Percentiles rank a stretch among this genome's conserved stretches.
Conservation (phyloP, 495 filamentous ascomycete species). For the Aspergillus biplanus region DNA sequence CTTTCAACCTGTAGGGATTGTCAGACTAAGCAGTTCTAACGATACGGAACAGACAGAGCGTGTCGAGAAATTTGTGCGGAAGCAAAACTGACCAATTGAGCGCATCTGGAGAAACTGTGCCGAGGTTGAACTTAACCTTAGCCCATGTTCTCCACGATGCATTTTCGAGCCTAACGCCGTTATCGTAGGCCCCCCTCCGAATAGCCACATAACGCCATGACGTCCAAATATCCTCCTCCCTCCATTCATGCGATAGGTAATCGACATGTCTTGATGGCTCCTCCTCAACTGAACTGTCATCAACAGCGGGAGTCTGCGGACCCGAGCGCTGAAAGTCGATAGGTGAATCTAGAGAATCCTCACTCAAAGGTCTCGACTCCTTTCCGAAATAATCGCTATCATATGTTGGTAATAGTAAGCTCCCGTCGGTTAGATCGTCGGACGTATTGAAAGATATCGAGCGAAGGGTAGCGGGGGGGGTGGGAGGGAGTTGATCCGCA, state of each 20-base stretch:
- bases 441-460: conserved; percentile 63
- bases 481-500: conserved; percentile 37
- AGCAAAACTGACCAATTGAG: conserved; percentile 76
- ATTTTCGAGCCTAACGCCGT: conserved; percentile 86
- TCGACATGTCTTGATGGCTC: conserved; percentile 93
- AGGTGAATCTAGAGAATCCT: conserved; percentile 28
- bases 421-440: conserved; percentile 56
- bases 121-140: conserved; percentile 81
- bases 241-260: conserved; percentile 94
- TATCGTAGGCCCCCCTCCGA: conserved; percentile 74
- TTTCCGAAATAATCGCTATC: conserved; percentile 39
- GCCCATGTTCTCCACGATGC: conserved; percentile 99
- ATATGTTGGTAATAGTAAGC: conserved; percentile 62
- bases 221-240: conserved; percentile 96
- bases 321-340: conserved; percentile 20
- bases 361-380: conserved; percentile 26
- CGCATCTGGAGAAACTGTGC: conserved; percentile 84
- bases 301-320: conserved; percentile 58
- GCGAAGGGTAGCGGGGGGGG: conserved; percentile 65
- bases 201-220: conserved; percentile 93
- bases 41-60: too few species aligned
- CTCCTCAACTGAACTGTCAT: conserved; percentile 77
- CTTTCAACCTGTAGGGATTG: conserved; percentile 74
- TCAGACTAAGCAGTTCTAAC: conserved; percentile 18
- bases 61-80: neutral